These are phyloP conservation scores for Penicillium malachiteum DNA, from an alignment of 495 filamentous ascomycete species.

Conservation along the genomic window DNA sequence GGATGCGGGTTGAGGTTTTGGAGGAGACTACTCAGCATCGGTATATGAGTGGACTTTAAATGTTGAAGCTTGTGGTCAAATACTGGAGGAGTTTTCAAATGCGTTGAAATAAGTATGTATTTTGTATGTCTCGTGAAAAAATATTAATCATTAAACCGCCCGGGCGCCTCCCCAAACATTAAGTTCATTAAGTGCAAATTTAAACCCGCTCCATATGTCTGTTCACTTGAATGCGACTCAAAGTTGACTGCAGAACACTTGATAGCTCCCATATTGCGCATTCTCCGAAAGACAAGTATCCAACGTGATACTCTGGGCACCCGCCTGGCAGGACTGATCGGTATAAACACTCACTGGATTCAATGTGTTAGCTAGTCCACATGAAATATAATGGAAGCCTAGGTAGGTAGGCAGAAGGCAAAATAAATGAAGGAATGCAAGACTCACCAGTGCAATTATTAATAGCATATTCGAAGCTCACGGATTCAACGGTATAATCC, in stretches of 20 bases:
- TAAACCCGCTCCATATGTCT: background rate
- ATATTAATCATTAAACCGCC: background rate
- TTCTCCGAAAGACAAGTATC: background rate
- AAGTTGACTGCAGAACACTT: background rate
- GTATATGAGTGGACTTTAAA: slow-evolving; percentile 43
- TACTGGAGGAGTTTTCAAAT: background rate
- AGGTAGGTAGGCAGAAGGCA: no score
- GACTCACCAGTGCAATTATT: slow-evolving; percentile 4
- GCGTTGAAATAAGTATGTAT: background rate
- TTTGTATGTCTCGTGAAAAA: background rate
- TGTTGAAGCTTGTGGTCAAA: background rate
- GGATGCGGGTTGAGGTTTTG: slow-evolving; percentile 54
- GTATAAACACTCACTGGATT: slow-evolving; percentile 1
- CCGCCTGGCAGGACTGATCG: background rate
- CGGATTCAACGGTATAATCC: slow-evolving; percentile 5
- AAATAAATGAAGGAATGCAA: background rate
- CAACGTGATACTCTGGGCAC: background rate
- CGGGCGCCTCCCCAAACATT: background rate
- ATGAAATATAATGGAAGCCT: no score
- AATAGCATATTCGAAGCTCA: slow-evolving; percentile 8
- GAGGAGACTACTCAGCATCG: slow-evolving; percentile 57
- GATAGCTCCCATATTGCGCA: background rate
- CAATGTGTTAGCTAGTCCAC: background rate
- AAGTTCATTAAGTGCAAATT: background rate
- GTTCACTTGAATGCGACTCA: no score